A percentile compares a stretch with the other conserved stretches of the same genome.
Conservation (phyloP, 148 eudicot genomes). For the Arctostaphylos glauca region DNA sequence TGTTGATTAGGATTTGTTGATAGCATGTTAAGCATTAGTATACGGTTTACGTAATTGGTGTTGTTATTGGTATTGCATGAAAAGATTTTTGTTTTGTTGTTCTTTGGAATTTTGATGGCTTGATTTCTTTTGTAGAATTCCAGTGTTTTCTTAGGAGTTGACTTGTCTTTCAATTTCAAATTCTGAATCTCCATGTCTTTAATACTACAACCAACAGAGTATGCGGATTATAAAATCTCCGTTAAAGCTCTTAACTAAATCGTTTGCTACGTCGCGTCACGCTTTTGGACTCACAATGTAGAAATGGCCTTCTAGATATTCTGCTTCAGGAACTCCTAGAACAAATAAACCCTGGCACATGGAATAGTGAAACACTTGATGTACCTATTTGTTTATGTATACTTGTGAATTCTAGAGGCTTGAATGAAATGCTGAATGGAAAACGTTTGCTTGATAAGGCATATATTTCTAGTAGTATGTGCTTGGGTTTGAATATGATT, state of each 20-base stretch:
- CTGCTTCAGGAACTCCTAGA: background rate
- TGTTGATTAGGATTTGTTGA: background rate
- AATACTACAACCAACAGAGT: background rate
- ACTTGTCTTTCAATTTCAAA: background rate
- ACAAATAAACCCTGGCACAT: background rate
- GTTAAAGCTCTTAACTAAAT: background rate
- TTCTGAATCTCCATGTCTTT: background rate
- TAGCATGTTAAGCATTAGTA: background rate
- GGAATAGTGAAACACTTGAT: background rate
- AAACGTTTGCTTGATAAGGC: slow-evolving; percentile 1
- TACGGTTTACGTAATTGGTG: background rate
- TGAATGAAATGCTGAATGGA: background rate
- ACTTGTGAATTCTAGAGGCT: background rate
- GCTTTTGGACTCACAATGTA: background rate
- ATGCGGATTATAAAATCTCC: background rate
- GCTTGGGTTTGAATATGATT: background rate
- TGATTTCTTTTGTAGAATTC: background rate
- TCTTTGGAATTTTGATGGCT: background rate
- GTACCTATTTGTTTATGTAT: background rate
- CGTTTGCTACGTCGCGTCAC: background rate
- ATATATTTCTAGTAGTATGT: background rate
- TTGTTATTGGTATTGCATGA: background rate
- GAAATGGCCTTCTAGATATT: background rate
- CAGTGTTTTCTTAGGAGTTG: background rate
- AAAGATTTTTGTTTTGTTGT: background rate